Base-by-base conservation (phyloP, 2,329 filamentous ascomycete species). In the Fusarium clavum region DNA sequence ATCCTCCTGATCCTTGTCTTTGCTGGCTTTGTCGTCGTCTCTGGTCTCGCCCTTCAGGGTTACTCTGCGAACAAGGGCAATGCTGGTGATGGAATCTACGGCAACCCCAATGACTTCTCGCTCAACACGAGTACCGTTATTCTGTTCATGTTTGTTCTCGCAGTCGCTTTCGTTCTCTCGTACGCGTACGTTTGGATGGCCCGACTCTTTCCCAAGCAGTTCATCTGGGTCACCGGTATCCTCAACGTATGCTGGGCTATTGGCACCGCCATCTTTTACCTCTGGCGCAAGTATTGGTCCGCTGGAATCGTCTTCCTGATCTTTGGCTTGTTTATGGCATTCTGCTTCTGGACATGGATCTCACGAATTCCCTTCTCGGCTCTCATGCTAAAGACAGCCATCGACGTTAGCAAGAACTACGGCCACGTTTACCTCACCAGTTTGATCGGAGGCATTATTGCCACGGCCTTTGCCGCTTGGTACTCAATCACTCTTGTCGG, bases 161-260 rank as follows among this genome's bases (percentile, higher is more conserved):
- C 83, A 18, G 85, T 94, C 41, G 92, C 94, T 8, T 85, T 94
- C 24, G 85, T 93, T 3, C 83, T 97, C 44, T 94, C 92, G 38
- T 92, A 89, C 76, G 84, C 82, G 24, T 98, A 98, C 78, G 89
- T 98, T 74, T 88, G 89, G 80, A 79, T 90, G 3, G 92, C 93
- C 9, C 89, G 94, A 58, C 82, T 87, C 48, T 95, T 95, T 71
- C 94, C 94, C 6, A 97, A 96, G 81, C 88, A 93, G 76, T 94
- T 97, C 73, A 97, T 98, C 77, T 98, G 94, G 93, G 88, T 94
- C 41, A 97, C 94, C 1, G 94, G 93, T 14, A 95, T 97, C 54
- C 84, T 97, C 60, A 97, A 98, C 79, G 92, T 97, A 74, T 82
- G 91, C 57, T 91, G 94, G 73, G 93, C 93, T 1, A 83, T 98